Base-by-base conservation (phyloP, 306 rosid genomes). In the Sesbania bispinosa region DNA sequence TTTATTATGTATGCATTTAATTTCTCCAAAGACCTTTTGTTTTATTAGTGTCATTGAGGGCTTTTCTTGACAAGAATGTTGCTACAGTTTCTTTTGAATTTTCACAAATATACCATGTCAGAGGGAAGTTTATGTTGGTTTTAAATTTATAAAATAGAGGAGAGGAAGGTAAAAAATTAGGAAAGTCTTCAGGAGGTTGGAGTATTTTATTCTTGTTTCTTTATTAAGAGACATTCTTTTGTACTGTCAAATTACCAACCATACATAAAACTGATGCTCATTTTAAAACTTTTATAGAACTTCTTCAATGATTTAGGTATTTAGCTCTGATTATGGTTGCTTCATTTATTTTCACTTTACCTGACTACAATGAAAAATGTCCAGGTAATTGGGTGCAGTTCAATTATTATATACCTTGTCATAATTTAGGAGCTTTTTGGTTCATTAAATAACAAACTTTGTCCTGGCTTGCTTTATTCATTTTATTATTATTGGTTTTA, bases 401-500 rank as follows among this genome's bases (percentile, higher is more conserved):
- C n/a, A n/a, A n/a, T n/a, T n/a, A n/a, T n/a, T n/a, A n/a, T n/a
- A 69, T 48, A 35, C 62, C 35, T 13, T 62, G 13, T 26, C 38
- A 19, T 45, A 43, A 30, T 55, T 7, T 57, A 29, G 58, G 35
- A 43, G 48, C 29, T n/a, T 30, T 39, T 45, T 27, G 45, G 33
- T 65, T 42, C 13, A 42, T 21, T 21, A 50, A 73, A 63, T 42
- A 19, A 13, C 62, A 23, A 67, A 24, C 32, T 13, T 23, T 71
- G 36, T 62, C 26, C 47, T 19, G 29, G 30, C 62, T 24, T 52
- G 26, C 5, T 41, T 39, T 67, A 14, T 30, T 64, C 19, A 42
- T n/a, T 65, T 58, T 58, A 33, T 41, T 52, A 33, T 36, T 58
- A 36, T 67, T 27, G 30, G n/a, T 23, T 67, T 62, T 68, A 10